Evolutionary conservation across 768 basidiomycete genomes (phyloP).

Genomic region (Mycena galopus): DNA sequence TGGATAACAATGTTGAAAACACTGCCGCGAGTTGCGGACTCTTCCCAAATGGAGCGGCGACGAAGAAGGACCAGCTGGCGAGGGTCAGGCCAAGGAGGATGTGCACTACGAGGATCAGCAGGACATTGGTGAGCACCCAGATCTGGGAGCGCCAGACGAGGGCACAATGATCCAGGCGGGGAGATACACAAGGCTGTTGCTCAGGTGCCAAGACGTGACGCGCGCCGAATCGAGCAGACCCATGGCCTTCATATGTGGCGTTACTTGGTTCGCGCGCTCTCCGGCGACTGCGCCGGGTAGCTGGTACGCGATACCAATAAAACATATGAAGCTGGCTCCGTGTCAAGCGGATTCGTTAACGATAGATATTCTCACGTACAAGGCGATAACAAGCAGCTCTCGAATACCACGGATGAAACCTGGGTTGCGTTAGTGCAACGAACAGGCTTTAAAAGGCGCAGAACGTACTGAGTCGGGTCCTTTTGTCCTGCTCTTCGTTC

Average conservation of each 20-base stretch:
- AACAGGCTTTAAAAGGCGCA: neutral
- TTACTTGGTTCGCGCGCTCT: conserved; percentile 75
- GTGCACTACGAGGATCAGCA: conserved; percentile 73
- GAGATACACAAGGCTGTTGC: conserved; percentile 75
- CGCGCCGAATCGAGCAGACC: conserved; percentile 80
- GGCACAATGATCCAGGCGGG: conserved; percentile 82
- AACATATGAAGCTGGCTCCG: conserved; percentile 70
- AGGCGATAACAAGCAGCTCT: conserved; percentile 72
- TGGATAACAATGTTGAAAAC: conserved; percentile 71
- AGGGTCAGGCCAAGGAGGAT: conserved; percentile 76
- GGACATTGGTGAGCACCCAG: conserved; percentile 71
- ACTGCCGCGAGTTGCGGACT: conserved; percentile 81
- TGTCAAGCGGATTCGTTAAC: neutral
- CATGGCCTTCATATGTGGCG: conserved; percentile 85
- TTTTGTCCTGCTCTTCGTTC: conserved; percentile 71
- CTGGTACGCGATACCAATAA: conserved; percentile 82
- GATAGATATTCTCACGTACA: conserved; percentile 55
- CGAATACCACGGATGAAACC: conserved; percentile 75
- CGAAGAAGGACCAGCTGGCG: conserved; percentile 80
- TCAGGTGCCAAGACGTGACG: conserved; percentile 78
- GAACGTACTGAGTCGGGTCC: conserved; percentile 68
- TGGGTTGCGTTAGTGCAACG: conserved; percentile 41
- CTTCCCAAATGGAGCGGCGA: conserved; percentile 78
- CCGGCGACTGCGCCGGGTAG: conserved; percentile 77
- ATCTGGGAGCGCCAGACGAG: conserved; percentile 76